These are phyloP conservation scores for Scheffersomyces stambukii DNA, from an alignment of 1,139 yeast species.

Conservation along the genomic window DNA sequence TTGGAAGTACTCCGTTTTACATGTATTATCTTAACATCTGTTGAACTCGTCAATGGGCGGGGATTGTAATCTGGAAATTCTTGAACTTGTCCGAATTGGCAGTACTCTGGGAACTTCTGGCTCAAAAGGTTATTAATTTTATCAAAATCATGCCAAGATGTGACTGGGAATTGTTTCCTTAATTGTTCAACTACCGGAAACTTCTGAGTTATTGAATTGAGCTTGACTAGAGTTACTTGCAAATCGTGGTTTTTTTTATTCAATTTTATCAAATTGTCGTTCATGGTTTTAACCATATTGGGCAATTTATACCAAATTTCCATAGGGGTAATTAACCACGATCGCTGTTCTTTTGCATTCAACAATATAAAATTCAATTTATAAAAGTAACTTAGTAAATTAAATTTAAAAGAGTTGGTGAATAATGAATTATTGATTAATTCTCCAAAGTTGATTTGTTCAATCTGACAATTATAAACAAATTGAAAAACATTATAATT, in stretches of 20 bases:
- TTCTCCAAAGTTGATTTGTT: conserved; percentile 15
- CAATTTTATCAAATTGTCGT: conserved; percentile 7
- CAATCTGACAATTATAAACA: conserved; percentile 14
- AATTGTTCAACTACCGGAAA: conserved; percentile 10
- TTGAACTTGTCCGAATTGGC: conserved; percentile 1
- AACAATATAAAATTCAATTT: conserved; percentile 7
- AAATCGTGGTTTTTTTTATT: conserved; percentile 7
- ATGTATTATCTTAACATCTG: conserved; percentile 2
- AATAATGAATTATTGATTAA: conserved; percentile 11
- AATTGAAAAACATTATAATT: conserved; percentile 13
- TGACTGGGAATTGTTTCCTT: conserved; percentile 3
- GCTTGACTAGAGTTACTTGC: conserved; percentile 10
- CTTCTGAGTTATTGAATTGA: conserved; percentile 9
- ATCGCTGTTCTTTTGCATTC: conserved; percentile 4
- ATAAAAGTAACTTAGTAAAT: conserved; percentile 10
- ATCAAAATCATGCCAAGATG: conserved; percentile 9
- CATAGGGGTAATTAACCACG: conserved; percentile 9
- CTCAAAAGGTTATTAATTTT: conserved; percentile 8
- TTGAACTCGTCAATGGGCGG: conserved; percentile 9
- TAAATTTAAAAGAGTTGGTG: conserved; percentile 8
- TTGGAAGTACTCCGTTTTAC: too few relatives aligned
- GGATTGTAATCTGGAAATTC: conserved; percentile 8
- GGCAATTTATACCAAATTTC: conserved; percentile 13
- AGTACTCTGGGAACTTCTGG: conserved; percentile 9
- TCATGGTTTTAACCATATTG: conserved; percentile 8